phyloP scores from a whole-genome alignment of 495 filamentous ascomycete genomes.

The Penicillium salamii region DNA sequence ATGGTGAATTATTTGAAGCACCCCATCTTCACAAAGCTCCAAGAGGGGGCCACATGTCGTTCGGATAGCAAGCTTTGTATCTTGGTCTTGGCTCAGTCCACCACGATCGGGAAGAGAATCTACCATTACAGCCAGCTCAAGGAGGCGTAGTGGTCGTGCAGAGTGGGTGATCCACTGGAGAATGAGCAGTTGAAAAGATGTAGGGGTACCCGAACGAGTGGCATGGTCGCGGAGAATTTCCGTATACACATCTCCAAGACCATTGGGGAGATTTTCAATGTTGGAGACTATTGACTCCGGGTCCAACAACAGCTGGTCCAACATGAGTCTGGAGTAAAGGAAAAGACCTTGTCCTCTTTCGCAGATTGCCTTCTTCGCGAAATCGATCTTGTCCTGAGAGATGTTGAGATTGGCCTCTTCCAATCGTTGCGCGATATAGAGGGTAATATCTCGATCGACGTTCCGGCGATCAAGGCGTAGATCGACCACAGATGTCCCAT shows the following conservation, averaged over 20 bases:
- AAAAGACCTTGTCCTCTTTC: neutral
- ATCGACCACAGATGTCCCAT: conserved; percentile 9
- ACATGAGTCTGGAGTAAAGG: conserved; percentile 38
- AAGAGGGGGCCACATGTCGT: conserved; percentile 46
- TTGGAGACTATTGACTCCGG: conserved; percentile 25
- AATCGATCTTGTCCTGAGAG: conserved; percentile 6
- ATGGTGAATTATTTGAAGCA: conserved; percentile 48
- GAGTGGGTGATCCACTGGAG: conserved; percentile 47
- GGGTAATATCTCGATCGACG: conserved; percentile 9
- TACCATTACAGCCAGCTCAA: conserved; percentile 43
- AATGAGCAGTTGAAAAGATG: conserved; percentile 37
- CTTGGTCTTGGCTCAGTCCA: conserved; percentile 5
- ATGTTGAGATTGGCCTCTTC: too few relatives aligned
- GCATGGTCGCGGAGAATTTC: too few relatives aligned
- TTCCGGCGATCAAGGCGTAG: conserved; percentile 31
- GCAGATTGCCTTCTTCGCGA: neutral
- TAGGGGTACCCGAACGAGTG: too few relatives aligned
- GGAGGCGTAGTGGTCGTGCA: conserved; percentile 43
- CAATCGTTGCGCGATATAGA: too few relatives aligned
- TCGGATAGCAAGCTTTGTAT: conserved; percentile 20
- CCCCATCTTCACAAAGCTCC: conserved; percentile 47
- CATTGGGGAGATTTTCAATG: conserved; percentile 24
- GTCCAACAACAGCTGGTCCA: conserved; percentile 33
- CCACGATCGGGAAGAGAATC: conserved; percentile 2
- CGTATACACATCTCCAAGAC: too few relatives aligned